Evolutionary conservation across 169 alveolate genomes (phyloP).

Genomic region (Amoebophrya sp.): DNA sequence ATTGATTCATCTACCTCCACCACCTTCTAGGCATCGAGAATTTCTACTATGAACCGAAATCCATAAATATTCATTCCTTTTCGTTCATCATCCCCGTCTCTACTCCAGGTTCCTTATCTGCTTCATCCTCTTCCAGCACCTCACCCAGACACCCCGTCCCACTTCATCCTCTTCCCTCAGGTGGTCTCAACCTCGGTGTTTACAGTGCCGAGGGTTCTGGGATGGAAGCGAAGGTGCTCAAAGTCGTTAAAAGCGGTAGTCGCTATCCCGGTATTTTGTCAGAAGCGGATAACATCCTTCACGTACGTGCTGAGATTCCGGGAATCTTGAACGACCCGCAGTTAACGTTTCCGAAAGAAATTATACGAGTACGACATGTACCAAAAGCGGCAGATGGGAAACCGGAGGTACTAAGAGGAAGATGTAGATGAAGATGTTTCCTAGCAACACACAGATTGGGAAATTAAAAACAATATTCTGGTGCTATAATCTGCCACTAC

Average conservation of each 20-base stretch:
- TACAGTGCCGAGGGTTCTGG: background rate
- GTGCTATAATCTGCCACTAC: too few species aligned
- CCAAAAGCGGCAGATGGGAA: background rate
- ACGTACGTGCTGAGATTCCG: background rate
- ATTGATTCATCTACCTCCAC: too few species aligned
- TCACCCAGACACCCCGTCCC: background rate
- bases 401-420: background rate
- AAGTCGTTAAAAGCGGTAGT: background rate
- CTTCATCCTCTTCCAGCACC: background rate
- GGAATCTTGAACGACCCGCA: background rate
- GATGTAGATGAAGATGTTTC: background rate
- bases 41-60: background rate
- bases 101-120: background rate
- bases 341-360: background rate
- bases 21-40: background rate
- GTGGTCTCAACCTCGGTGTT: background rate
- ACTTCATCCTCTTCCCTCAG: background rate
- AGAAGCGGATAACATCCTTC: background rate
- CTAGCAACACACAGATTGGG: too few species aligned
- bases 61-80: background rate
- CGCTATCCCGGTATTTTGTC: background rate
- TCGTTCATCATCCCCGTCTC: background rate
- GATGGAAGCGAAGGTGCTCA: background rate
- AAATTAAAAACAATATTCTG: too few species aligned
- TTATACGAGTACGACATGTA: background rate